phyloP scores from a whole-genome alignment of 2,329 filamentous ascomycete genomes.

The Trichoderma hamatum region DNA sequence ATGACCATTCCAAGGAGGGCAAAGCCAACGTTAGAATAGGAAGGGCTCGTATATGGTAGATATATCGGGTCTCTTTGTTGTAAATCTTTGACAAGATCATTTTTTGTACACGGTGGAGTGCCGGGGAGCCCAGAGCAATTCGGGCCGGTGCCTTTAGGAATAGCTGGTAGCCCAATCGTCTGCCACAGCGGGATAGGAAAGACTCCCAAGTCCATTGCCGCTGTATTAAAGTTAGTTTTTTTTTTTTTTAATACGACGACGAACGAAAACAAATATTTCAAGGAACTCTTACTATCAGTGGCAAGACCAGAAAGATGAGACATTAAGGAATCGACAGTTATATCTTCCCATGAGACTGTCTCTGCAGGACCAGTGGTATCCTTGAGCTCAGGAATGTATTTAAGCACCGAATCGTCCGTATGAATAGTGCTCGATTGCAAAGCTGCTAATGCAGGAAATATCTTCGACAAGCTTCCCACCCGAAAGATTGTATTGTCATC shows the following conservation, averaged over 20 bases:
- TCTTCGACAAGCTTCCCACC: background rate
- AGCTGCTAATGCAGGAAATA: background rate
- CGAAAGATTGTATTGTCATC: background rate
- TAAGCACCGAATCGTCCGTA: background rate
- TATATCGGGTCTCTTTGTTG: slow-evolving; percentile 44
- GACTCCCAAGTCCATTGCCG: background rate
- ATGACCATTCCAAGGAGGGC: slow-evolving; percentile 50
- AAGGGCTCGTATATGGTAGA: slow-evolving; percentile 47
- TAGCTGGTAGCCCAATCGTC: background rate
- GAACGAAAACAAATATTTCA: background rate
- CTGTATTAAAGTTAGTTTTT: background rate
- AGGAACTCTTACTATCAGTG: slow-evolving; percentile 39
- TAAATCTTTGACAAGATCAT: slow-evolving; percentile 37
- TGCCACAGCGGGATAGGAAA: background rate
- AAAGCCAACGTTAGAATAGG: slow-evolving; percentile 55
- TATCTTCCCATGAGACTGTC: slow-evolving; percentile 49
- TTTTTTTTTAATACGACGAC: too few relatives aligned
- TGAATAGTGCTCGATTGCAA: background rate
- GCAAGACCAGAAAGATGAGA: slow-evolving; percentile 50
- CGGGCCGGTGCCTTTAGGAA: background rate
- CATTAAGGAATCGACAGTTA: slow-evolving; percentile 51
- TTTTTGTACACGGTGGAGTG: slow-evolving; percentile 6
- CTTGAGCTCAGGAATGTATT: background rate
- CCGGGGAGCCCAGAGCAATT: slow-evolving; percentile 2
- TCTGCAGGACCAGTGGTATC: slow-evolving; percentile 31